phyloP scores from a whole-genome alignment of 2,329 filamentous ascomycete species.

The Metarhizium album region DNA sequence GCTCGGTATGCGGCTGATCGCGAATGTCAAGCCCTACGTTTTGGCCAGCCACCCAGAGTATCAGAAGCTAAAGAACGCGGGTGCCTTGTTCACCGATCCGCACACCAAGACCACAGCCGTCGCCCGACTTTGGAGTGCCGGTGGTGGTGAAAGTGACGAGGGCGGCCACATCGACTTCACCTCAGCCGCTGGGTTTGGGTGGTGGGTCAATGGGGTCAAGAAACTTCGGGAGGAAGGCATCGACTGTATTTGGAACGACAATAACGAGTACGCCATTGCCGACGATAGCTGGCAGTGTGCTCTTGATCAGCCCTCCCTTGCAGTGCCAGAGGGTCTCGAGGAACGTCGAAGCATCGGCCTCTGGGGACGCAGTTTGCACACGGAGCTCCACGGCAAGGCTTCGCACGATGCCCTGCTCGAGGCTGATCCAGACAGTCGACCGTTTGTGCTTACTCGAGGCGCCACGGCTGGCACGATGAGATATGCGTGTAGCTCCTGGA shows the following conservation, averaged over 20 bases:
- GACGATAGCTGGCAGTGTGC: constrained; percentile 55
- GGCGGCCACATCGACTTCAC: constrained; percentile 68
- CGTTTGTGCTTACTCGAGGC: constrained; percentile 60
- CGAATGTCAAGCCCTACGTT: constrained; percentile 66
- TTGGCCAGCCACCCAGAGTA: constrained; percentile 58
- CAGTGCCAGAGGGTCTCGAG: constrained; percentile 18
- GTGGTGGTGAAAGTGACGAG: constrained; percentile 57
- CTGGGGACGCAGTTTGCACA: constrained; percentile 60
- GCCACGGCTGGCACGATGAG: constrained; percentile 60
- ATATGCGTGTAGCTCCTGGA: constrained; percentile 64
- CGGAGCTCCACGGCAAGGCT: constrained; percentile 59
- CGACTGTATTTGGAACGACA: constrained; percentile 70
- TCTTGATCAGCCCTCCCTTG: constrained; percentile 31
- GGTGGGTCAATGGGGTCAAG: constrained; percentile 61
- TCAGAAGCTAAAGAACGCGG: constrained; percentile 42
- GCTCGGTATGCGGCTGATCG: constrained; percentile 55
- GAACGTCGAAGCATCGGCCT: constrained; percentile 45
- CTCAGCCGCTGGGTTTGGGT: constrained; percentile 52
- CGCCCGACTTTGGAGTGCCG: constrained; percentile 57
- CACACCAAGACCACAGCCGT: constrained; percentile 40
- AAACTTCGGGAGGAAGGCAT: constrained; percentile 52
- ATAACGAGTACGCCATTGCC: constrained; percentile 62
- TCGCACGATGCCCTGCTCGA: constrained; percentile 57
- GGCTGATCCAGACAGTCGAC: constrained; percentile 45
- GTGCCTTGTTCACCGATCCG: constrained; percentile 54